Evolutionary conservation across 202 grass and related monocot species (phyloP), one percentile per base, ranked within the genome.

Genomic region (Digitaria exilis): DNA sequence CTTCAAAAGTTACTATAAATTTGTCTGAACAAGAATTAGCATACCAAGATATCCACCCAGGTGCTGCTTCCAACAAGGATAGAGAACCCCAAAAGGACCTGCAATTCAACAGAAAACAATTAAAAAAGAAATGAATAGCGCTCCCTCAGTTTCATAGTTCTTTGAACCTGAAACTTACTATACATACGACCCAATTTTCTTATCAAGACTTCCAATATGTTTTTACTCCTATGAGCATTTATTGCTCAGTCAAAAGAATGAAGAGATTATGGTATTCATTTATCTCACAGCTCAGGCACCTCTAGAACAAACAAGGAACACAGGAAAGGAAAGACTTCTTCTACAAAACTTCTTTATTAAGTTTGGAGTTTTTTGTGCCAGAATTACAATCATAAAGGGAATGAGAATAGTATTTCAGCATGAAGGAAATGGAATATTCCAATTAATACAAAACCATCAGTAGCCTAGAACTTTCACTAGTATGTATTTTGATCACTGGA

Each of bases 11-110:
- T 46, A 29, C 71, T 80, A 5, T 21, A 21, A 54, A 55, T 69
- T 69, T 54, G 75, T 87, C 59, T 39, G 29, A 75, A 45, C 6
- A 11, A 82, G 61, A 77, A 66, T 59, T 82, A 83, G 77, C 90
- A 61, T 92, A 99, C 97, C 97, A 99, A 65, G 28, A 99, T 81
- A 92, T 99, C 97, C 16, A 96, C 97, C 97, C 97, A 99, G 22
- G 97, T 96, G 68, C 91, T 99, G 88, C 97, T 96, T 56, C 96
- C 96, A 21, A 99, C 93, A 77, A 99, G 96, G 87, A 99, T 84
- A 73, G 96, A 99, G 73, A 99, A 99, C 42, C 97, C 97, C 35
- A 99, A 71, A 87, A 99, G 91, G 56, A 99, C 96, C 96, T 99
- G 81, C 48, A 57, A 85, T 48, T 75, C 59, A 15, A 69, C 7